Percentiles rank a stretch among this genome's conserved stretches.
These are phyloP conservation scores for Aspergillus sp. DNA, from an alignment of 2,329 filamentous ascomycete genomes.

Conservation along the genomic window DNA sequence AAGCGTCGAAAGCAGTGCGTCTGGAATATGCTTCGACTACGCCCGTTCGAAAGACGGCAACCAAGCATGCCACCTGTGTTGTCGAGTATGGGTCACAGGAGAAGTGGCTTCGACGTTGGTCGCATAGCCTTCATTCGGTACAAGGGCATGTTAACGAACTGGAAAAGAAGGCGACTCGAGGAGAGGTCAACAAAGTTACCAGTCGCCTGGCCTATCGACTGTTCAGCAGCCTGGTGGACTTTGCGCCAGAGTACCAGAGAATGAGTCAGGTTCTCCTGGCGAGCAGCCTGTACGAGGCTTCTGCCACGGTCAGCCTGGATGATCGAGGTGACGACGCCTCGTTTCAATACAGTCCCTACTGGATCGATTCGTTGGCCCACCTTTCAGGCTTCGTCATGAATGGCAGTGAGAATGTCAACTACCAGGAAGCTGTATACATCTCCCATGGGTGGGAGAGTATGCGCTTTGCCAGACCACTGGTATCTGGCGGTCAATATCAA, in stretches of 20 bases:
- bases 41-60: not conserved
- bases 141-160: constrained; percentile 22
- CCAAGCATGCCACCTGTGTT: not conserved
- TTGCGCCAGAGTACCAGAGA: constrained; percentile 28
- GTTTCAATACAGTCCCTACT: not conserved
- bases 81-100: constrained; percentile 6
- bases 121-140: constrained; percentile 20
- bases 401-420: not conserved
- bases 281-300: constrained; percentile 24
- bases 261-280: constrained; percentile 32
- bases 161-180: constrained; percentile 20
- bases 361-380: not conserved
- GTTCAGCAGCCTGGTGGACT: constrained; percentile 31
- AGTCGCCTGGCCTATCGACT: constrained; percentile 35
- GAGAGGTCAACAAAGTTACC: constrained; percentile 27
- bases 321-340: constrained; percentile 17
- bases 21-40: not conserved
- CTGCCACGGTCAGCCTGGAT: constrained; percentile 23
- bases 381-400: constrained; percentile 1
- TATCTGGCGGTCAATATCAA: constrained; percentile 24
- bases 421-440: not conserved
- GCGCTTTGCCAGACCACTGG: constrained; percentile 25
- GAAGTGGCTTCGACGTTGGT: constrained; percentile 20
- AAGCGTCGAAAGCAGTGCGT: not conserved
- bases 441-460: constrained; percentile 12